Base-by-base conservation (phyloP, 495 filamentous ascomycete genomes). In the Extremus antarcticus region DNA sequence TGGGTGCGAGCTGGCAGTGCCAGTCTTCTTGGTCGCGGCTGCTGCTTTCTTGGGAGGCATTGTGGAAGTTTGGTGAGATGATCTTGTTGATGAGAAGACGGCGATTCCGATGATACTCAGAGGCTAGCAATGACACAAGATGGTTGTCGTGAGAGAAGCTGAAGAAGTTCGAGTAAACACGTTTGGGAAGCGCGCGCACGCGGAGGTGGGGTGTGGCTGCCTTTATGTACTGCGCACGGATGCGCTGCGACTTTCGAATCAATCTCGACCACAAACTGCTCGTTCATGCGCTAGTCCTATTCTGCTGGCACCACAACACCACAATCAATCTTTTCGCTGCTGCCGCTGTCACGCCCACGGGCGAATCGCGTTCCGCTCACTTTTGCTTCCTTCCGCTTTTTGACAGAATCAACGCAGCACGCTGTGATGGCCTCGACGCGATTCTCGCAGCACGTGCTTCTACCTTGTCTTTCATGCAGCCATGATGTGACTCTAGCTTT, bases 41-140 rank as follows among this genome's bases (percentile, higher is more conserved):
- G 66, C 70, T 59, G 77, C 68, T 73, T 83, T 83, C 77, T 83
- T 83, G 68, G 80, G 78, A 78, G 79, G 71, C 80, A 83, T 83
- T 15, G 32, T 25, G 35, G 16, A 2, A 35, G n/a, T 53, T 17
- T 39, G 50, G 38, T 13, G 9, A 29, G 23, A 43, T 41, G 39
- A 16, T 13, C 9, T 19, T 16, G 29, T 35, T 3, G 49, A 51
- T 16, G 49, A 23, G 38, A 38, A 23, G n/a, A 4, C 23, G 10
- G 46, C 21, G 46, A 48, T 25, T 45, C 41, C 3, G 41, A 45
- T 45, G 16, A 45, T 35, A 13, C 29, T 35, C 7, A 7, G 4
- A 13, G 29, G 13, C 29, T 35, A 35, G 29, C 29, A 35, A 35
- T 35, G 29, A 35, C 7, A 35, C 4, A 13, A 35, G 13, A 7